Evolutionary conservation across 257 asterid species (phyloP).

Genomic region (Linaria vulgaris): DNA sequence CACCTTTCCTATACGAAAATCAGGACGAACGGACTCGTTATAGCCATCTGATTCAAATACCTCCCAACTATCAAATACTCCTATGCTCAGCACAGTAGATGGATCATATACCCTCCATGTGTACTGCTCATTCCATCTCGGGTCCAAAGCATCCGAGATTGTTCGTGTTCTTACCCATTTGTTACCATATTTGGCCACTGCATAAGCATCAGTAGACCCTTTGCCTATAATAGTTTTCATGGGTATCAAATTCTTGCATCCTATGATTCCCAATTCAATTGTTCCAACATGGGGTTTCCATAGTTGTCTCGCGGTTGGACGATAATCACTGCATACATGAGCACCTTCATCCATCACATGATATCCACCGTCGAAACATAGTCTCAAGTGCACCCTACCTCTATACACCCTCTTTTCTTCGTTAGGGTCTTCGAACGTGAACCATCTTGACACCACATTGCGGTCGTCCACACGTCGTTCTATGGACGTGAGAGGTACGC

Average conservation of each 20-base stretch:
- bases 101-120: conserved; percentile 90
- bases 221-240: conserved; percentile 65
- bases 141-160: conserved; percentile 62
- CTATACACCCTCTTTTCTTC: conserved; percentile 52
- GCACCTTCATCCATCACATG: conserved; percentile 91
- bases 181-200: conserved; percentile 77
- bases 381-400: conserved; percentile 70
- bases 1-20: conserved; percentile 75
- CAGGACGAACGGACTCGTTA: conserved; percentile 44
- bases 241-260: conserved; percentile 72
- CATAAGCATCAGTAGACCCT: conserved; percentile 80
- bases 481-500: conserved; percentile 53
- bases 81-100: conserved; percentile 72
- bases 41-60: conserved; percentile 41
- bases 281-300: conserved; percentile 77
- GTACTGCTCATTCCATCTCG: conserved; percentile 91
- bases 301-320: conserved; percentile 84
- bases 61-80: conserved; percentile 81
- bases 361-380: conserved; percentile 89
- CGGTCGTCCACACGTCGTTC: conserved; percentile 86
- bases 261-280: conserved; percentile 71
- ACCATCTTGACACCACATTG: conserved; percentile 75
- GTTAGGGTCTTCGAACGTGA: conserved; percentile 63
- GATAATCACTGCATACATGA: conserved; percentile 76
- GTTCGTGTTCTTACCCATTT: conserved; percentile 92